A percentile compares a stretch with the other conserved stretches of the same genome.
phyloP scores from a whole-genome alignment of 176 grass and related monocot genomes.

The Urochloa ruziziensis region DNA sequence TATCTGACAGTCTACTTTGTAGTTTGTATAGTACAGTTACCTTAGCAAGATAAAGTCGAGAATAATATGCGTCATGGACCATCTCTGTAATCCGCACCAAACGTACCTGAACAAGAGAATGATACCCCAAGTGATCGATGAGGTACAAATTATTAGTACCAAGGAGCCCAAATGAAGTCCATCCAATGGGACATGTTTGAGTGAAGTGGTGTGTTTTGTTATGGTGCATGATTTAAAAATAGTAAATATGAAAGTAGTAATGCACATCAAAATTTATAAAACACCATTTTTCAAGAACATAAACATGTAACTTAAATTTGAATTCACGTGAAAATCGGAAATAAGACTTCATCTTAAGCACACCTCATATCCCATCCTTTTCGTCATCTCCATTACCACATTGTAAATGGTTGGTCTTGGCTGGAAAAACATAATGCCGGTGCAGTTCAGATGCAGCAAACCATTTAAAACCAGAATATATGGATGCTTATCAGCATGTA shows the following conservation, averaged over 20 bases:
- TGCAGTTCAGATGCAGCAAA: slow-evolving; percentile 2
- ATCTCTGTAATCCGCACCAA: slow-evolving; percentile 86
- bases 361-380: slow-evolving; percentile 84
- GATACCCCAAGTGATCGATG: background rate
- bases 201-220: background rate
- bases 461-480: slow-evolving; percentile 5
- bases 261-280: slow-evolving; percentile 1
- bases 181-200: background rate
- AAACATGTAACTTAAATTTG: background rate
- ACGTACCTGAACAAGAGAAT: slow-evolving; percentile 54
- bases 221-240: background rate
- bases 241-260: background rate
- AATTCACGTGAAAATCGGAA: background rate
- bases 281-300: background rate
- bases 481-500: slow-evolving; percentile 12
- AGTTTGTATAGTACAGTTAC: slow-evolving; percentile 47
- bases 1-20: background rate
- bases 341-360: slow-evolving; percentile 20
- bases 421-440: slow-evolving; percentile 39
- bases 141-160: slow-evolving; percentile 19
- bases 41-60: slow-evolving; percentile 86
- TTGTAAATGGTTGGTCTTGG: slow-evolving; percentile 90
- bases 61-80: slow-evolving; percentile 80
- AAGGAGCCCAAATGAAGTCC: background rate
- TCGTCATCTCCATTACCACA: slow-evolving; percentile 77